A percentile compares a stretch with the other conserved stretches of the same genome.
These are phyloP conservation scores for Komagataella ulmi DNA, from an alignment of 805 yeast genomes.

Conservation along the genomic window DNA sequence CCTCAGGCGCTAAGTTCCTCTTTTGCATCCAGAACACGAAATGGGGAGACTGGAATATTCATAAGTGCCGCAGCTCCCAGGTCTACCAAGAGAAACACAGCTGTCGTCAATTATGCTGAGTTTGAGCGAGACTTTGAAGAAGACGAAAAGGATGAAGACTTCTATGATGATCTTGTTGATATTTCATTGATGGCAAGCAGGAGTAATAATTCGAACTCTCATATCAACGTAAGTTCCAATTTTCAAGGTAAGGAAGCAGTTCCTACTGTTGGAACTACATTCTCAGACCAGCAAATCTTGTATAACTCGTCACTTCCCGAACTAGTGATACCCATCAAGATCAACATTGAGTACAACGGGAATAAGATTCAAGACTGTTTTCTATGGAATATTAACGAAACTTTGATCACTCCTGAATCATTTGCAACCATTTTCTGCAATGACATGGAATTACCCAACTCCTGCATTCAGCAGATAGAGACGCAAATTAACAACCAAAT, in stretches of 20 bases:
- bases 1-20: constrained; percentile 81
- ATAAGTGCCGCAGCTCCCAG: constrained; percentile 39
- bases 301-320: constrained; percentile 24
- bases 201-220: constrained; percentile 7
- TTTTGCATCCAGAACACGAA: constrained; percentile 56
- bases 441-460: constrained; percentile 70
- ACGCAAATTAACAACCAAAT: constrained; percentile 69
- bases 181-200: constrained; percentile 1
- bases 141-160: constrained; percentile 11
- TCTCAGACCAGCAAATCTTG: constrained; percentile 18
- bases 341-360: constrained; percentile 46
- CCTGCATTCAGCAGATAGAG: constrained; percentile 49
- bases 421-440: constrained; percentile 65
- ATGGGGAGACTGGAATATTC: constrained; percentile 60
- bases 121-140: constrained; percentile 40
- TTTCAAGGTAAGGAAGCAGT: constrained; percentile 25
- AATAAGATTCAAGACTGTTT: constrained; percentile 47
- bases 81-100: constrained; percentile 57
- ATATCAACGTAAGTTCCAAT: constrained; percentile 11
- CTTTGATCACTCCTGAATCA: constrained; percentile 56
- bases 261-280: constrained; percentile 19
- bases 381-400: constrained; percentile 63
- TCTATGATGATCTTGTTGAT: constrained; percentile 34
- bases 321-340: constrained; percentile 49
- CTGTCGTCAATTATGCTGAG: constrained; percentile 75